phyloP scores from a whole-genome alignment of 192 early-diverging fungal genomes.

The Entomortierella lignicola region DNA sequence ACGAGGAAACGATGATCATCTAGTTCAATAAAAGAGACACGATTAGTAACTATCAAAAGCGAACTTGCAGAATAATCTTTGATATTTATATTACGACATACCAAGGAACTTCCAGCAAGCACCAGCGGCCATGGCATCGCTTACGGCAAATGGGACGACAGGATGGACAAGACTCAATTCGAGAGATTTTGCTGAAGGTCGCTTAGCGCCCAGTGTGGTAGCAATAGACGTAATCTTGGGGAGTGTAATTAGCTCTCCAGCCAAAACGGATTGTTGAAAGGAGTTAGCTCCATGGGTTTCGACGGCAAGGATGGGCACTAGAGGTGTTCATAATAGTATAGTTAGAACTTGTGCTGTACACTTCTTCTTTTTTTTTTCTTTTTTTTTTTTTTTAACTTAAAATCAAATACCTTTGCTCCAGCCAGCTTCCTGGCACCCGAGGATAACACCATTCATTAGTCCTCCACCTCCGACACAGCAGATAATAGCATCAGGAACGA shows the following conservation, averaged over 20 bases:
- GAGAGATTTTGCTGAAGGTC: slow-evolving; percentile 55
- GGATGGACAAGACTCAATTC: slow-evolving; percentile 63
- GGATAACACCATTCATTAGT: slow-evolving; percentile 73
- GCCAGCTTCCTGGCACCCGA: slow-evolving; percentile 66
- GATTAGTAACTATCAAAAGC: not conserved
- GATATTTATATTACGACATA: slow-evolving; percentile 15
- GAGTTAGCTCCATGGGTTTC: slow-evolving; percentile 81
- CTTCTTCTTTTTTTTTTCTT: too few relatives aligned
- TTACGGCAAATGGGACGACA: slow-evolving; percentile 66
- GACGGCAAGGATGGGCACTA: slow-evolving; percentile 77
- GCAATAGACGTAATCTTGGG: slow-evolving; percentile 61
- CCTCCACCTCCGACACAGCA: slow-evolving; percentile 78
- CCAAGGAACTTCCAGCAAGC: slow-evolving; percentile 67
- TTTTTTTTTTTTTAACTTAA: too few relatives aligned
- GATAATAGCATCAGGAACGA: slow-evolving; percentile 72
- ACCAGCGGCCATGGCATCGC: slow-evolving; percentile 67
- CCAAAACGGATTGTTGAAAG: slow-evolving; percentile 72
- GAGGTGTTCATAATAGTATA: too few relatives aligned
- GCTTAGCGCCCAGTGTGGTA: slow-evolving; percentile 56
- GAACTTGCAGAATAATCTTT: too few relatives aligned
- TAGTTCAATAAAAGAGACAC: slow-evolving; percentile 14
- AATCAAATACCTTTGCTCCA: slow-evolving; percentile 62
- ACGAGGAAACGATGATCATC: slow-evolving; percentile 70
- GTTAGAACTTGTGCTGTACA: too few relatives aligned
- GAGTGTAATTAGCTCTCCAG: slow-evolving; percentile 60